Evolutionary conservation across 257 asterid genomes (phyloP), one percentile per base, ranked within the genome.

Genomic region (Scutellaria galericulata): DNA sequence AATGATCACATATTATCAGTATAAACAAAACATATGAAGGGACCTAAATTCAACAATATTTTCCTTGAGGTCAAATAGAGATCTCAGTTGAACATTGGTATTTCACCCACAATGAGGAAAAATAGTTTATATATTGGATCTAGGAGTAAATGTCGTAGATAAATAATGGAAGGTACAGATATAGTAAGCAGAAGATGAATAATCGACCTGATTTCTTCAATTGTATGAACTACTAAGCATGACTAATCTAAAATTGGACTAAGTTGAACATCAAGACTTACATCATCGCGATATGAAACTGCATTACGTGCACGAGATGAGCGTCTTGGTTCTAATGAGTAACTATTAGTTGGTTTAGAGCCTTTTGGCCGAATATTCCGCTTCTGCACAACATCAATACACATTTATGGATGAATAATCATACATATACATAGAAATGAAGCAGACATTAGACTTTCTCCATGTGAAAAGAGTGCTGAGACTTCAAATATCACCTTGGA

Each of bases 271-370:
- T 39, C 51, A 73, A 57, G 68, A 65, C 91, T 90, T 78, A 90
- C 96, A 72, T 93, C 90, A 73, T 93, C 98, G 50, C 83, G 83
- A 77, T 93, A 93, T 6, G 97, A 75, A 78, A 85, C 88, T 39
- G 85, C 80, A 62, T 79, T 93, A 39, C 97, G 96, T 14, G 79
- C 86, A 15, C 98, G 88, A 64, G 93, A 77, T 7, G 98, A 93
- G 55, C 98, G 96, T 58, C 97, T 87, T 75, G 96, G 98, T 87
- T 93, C 97, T 52, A 73, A 51, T 70, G 63, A 51, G 78, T 14
- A 79, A 42, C 18, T 62, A 45, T 47, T 64, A 3, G 46, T 48
- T 64, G 78, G 62, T 77, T 86, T 57, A 9, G 20, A 18, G 18
- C 44, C 64, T 57, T 57, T 88, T 24, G 72, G 77, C 64, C 76